Percentiles rank a stretch among this genome's conserved stretches.
Evolutionary conservation across 2,329 filamentous ascomycete species (phyloP).

Genomic region (Diaporthe helianthi): DNA sequence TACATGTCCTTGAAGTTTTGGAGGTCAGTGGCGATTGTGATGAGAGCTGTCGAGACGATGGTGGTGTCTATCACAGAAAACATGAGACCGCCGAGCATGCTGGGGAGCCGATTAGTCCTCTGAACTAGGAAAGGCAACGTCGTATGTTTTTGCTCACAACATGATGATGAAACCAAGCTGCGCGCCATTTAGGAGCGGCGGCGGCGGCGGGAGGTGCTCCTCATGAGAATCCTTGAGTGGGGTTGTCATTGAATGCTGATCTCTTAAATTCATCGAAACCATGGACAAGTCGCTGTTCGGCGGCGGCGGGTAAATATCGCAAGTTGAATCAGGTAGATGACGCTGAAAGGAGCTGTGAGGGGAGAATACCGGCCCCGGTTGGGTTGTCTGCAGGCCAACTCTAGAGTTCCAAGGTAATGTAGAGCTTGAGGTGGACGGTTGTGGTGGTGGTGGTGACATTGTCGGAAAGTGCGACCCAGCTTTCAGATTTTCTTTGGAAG

Average conservation of each 20-base stretch:
- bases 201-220: slow-evolving; percentile 4
- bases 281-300: slow-evolving; percentile 29
- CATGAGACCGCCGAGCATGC: slow-evolving; percentile 59
- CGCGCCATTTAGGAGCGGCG: slow-evolving; percentile 12
- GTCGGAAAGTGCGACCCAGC: neutral
- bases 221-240: slow-evolving; percentile 18
- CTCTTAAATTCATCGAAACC: slow-evolving; percentile 24
- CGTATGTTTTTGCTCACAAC: slow-evolving; percentile 12
- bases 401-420: slow-evolving; percentile 5
- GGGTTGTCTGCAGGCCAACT: slow-evolving; percentile 10
- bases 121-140: neutral
- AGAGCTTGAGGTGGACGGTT: neutral
- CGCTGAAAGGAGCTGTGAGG: slow-evolving; percentile 20
- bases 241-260: slow-evolving; percentile 24
- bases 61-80: slow-evolving; percentile 65
- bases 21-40: slow-evolving; percentile 62
- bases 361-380: slow-evolving; percentile 24
- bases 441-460: neutral
- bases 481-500: neutral
- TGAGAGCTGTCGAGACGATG: slow-evolving; percentile 64
- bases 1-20: slow-evolving; percentile 58
- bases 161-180: slow-evolving; percentile 30
- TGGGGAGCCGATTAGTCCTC: slow-evolving; percentile 38
- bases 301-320: slow-evolving; percentile 8
- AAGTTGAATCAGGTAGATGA: neutral